Evolutionary conservation across 805 yeast species (phyloP), one percentile per base, ranked within the genome.

Genomic region (Candida nonsorbophila): DNA sequence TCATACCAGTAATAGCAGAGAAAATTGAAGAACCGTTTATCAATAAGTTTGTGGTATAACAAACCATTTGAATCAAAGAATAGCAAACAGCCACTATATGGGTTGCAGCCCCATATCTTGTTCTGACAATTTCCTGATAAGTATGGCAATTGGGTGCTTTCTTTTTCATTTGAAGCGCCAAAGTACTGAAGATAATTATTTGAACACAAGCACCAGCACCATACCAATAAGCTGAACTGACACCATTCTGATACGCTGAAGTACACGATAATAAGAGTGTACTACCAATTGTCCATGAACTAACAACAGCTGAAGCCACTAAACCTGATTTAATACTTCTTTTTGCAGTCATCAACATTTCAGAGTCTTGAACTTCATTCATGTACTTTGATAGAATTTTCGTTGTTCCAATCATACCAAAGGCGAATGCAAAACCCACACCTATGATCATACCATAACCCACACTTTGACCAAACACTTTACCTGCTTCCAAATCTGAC

Each of bases 231-330:
- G 37, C 34, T 5, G 58, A 42, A 57, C 61, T 48, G 3, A 55
- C 47, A 3, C 62, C 55, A 7, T 62, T 26, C 1, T 50, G 8
- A 23, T 36, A 36, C 2, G 37, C 24, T 2, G 29, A 20, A 2
- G 37, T 33, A 25, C 33, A 27, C 14, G 30, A 24, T 8, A 35
- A 24, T 1, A 22, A 64, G 14, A 68, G 42, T 2, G 72, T 67
- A n/a, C 65, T 62, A 5, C 68, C 63, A 69, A 71, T 37, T 55
- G 67, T 62, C 74, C 74, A 69, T 16, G 58, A 45, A 14, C 62
- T 51, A 4, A 67, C 64, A 21, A 65, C 63, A 5, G 67, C 67
- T 16, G 61, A 55, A 11, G 62, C 57, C 26, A 64, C 53, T 10
- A 67, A 33, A 22, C 69, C 69, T 7, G 63, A 45, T 17, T 63